Evolutionary conservation across 768 basidiomycete species (phyloP).

Genomic region (Hericium alpestre): DNA sequence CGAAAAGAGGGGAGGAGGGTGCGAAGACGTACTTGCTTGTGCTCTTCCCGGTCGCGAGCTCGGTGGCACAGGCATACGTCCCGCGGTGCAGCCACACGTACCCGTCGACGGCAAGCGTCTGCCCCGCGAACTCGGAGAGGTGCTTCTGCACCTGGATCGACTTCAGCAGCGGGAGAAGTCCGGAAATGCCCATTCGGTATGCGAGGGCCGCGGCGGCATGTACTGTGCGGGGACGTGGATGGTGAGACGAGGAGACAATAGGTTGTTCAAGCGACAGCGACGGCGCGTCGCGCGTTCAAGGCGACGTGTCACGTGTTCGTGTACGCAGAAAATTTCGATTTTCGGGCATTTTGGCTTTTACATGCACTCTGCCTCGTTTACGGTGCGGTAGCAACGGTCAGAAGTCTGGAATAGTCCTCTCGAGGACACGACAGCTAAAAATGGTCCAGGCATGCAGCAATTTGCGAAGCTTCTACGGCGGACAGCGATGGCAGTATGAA

Average conservation of each 20-base stretch:
- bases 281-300: background rate
- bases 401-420: no score
- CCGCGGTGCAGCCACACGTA: conserved; percentile 94
- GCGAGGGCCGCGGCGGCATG: background rate
- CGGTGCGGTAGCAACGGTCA: no score
- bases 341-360: background rate
- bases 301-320: background rate
- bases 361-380: background rate
- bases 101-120: conserved; percentile 85
- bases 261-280: background rate
- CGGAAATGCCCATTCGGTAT: conserved; percentile 78
- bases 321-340: background rate
- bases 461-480: no score
- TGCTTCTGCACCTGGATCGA: conserved; percentile 73
- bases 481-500: no score
- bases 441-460: no score
- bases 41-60: conserved; percentile 73
- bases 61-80: conserved; percentile 80
- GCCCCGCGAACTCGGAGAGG: conserved; percentile 72
- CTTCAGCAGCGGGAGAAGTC: conserved; percentile 82
- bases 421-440: no score
- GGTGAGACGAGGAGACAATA: background rate
- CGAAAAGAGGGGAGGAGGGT: conserved; percentile 7
- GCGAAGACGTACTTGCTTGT: conserved; percentile 62
- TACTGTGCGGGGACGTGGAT: background rate